phyloP scores from a whole-genome alignment of 2,329 filamentous ascomycete species.

The Amesomyces nigricolor region DNA sequence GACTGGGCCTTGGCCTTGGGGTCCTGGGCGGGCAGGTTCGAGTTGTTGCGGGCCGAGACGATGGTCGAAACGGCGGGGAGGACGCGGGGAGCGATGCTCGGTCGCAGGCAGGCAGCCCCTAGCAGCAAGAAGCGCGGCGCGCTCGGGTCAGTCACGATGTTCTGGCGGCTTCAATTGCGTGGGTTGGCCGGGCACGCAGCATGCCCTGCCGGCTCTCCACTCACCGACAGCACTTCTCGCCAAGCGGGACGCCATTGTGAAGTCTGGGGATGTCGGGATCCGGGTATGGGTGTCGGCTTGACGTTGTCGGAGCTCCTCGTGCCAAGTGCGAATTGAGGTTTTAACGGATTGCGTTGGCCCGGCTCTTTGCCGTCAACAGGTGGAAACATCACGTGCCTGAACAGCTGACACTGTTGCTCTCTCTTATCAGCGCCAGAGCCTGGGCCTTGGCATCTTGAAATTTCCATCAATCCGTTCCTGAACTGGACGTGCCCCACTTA shows the following conservation, averaged over 20 bases:
- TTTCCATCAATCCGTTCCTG: neutral
- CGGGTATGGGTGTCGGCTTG: slow-evolving; percentile 38
- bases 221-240: slow-evolving; percentile 91
- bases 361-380: slow-evolving; percentile 43
- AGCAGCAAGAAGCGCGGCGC: slow-evolving; percentile 9
- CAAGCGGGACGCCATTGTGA: slow-evolving; percentile 96
- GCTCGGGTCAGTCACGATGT: neutral
- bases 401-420: slow-evolving; percentile 30
- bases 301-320: slow-evolving; percentile 37
- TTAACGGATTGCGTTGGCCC: slow-evolving; percentile 31
- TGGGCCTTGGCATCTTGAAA: slow-evolving; percentile 6
- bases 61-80: slow-evolving; percentile 68
- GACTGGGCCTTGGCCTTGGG: slow-evolving; percentile 97
- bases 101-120: slow-evolving; percentile 90
- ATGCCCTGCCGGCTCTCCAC: slow-evolving; percentile 35
- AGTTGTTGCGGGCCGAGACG: slow-evolving; percentile 62
- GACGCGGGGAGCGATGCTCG: slow-evolving; percentile 67
- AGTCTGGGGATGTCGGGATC: slow-evolving; percentile 47
- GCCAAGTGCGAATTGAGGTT: slow-evolving; percentile 40
- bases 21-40: slow-evolving; percentile 76
- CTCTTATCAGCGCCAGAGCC: slow-evolving; percentile 5
- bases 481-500: slow-evolving; percentile 2
- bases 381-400: slow-evolving; percentile 34
- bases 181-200: slow-evolving; percentile 11
- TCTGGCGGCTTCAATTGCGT: slow-evolving; percentile 28